These are phyloP conservation scores for Pichia sp. DNA, from an alignment of 1,139 yeast species.

Conservation along the genomic window DNA sequence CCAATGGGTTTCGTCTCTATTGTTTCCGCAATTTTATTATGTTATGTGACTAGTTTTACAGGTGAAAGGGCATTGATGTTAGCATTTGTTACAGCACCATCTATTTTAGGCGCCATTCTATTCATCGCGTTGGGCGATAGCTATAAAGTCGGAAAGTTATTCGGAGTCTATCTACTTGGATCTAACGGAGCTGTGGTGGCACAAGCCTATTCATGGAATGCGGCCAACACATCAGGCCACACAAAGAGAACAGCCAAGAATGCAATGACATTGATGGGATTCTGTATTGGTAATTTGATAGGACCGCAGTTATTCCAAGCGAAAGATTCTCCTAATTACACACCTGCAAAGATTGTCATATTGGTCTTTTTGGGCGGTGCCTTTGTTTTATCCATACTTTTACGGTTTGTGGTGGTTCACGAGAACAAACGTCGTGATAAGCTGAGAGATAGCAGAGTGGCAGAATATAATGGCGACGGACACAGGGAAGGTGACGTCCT, in stretches of 20 bases:
- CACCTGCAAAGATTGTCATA: slow-evolving; percentile 46
- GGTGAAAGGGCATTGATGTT: slow-evolving; percentile 16
- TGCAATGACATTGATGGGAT: slow-evolving; percentile 53
- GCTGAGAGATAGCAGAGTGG: too few species aligned
- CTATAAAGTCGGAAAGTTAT: slow-evolving; percentile 20
- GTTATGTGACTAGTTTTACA: slow-evolving; percentile 20
- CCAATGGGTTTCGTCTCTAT: slow-evolving; percentile 37
- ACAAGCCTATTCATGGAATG: slow-evolving; percentile 40
- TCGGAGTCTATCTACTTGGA: slow-evolving; percentile 21
- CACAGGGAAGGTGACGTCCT: slow-evolving; percentile 26
- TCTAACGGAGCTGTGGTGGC: slow-evolving; percentile 19
- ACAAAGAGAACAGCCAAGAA: slow-evolving; percentile 44
- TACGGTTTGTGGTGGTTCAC: slow-evolving; percentile 37
- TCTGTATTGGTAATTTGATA: slow-evolving; percentile 57
- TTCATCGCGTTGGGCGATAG: slow-evolving; percentile 11
- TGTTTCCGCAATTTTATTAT: slow-evolving; percentile 18
- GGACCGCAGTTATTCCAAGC: slow-evolving; percentile 48
- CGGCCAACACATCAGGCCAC: slow-evolving; percentile 62
- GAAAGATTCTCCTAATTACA: slow-evolving; percentile 41
- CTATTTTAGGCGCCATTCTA: slow-evolving; percentile 19
- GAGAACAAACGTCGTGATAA: slow-evolving; percentile 45
- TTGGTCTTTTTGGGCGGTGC: slow-evolving; percentile 42
- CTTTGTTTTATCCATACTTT: slow-evolving; percentile 29
- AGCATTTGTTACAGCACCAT: slow-evolving; percentile 14
- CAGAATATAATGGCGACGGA: slow-evolving; percentile 21